Percentiles rank a stretch among this genome's conserved stretches.
These are phyloP conservation scores for Backusella liffmaniae DNA, from an alignment of 192 early-diverging fungal genomes.

Conservation along the genomic window DNA sequence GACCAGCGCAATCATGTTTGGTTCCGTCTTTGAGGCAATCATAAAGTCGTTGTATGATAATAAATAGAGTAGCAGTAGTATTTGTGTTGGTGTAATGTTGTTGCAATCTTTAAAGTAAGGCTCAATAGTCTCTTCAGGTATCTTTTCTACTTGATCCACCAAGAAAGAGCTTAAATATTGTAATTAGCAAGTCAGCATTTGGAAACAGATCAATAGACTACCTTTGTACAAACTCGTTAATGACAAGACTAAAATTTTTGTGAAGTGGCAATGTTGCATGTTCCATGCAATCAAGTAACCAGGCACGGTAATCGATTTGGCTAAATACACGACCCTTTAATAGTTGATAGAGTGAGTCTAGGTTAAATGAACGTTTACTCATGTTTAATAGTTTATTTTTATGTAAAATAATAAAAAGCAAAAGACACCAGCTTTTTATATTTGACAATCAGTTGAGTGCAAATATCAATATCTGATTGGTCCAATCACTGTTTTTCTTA, in stretches of 20 bases:
- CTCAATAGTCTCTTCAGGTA: constrained; percentile 24
- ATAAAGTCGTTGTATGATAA: constrained; percentile 33
- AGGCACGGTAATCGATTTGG: constrained; percentile 23
- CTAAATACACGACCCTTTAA: constrained; percentile 32
- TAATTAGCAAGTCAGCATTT: not conserved
- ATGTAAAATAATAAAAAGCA: no score
- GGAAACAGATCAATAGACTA: constrained; percentile 1
- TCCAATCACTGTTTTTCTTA: no score
- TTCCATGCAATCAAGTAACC: constrained; percentile 28
- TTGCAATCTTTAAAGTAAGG: constrained; percentile 12
- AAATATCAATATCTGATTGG: no score
- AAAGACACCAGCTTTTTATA: no score
- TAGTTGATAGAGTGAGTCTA: constrained; percentile 32
- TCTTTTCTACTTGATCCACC: constrained; percentile 17
- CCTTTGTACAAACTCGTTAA: constrained; percentile 37
- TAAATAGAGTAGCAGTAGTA: constrained; percentile 35
- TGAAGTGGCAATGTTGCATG: constrained; percentile 34
- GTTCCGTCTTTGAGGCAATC: constrained; percentile 15
- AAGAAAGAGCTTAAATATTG: constrained; percentile 9
- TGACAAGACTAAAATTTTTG: constrained; percentile 24
- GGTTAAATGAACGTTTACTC: constrained; percentile 6
- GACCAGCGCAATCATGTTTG: constrained; percentile 12
- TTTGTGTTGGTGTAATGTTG: constrained; percentile 24
- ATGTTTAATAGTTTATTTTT: not conserved
- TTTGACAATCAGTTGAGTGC: no score